A percentile compares a stretch with the other conserved stretches of the same genome.
Evolutionary conservation across 805 yeast species (phyloP).

Genomic region (Wickerhamomyces mucosus): DNA sequence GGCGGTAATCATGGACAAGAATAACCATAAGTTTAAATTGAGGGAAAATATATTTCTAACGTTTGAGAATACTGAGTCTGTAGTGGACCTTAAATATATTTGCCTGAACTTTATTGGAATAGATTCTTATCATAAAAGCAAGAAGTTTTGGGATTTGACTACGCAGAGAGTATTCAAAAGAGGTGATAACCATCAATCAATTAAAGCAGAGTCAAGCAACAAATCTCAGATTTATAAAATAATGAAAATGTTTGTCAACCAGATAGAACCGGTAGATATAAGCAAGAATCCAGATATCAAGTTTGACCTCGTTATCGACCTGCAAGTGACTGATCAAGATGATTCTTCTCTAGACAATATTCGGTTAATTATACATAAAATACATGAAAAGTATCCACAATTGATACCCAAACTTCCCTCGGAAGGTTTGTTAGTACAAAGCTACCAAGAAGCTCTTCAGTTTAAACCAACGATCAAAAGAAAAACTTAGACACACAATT

Average conservation of each 20-base stretch:
- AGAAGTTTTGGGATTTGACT: slow-evolving; percentile 40
- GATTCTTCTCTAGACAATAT: not conserved
- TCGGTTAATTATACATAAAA: not conserved
- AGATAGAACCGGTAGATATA: not conserved
- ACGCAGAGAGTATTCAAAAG: slow-evolving; percentile 48
- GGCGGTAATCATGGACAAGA: slow-evolving; percentile 69
- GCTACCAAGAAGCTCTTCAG: not conserved
- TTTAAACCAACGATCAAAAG: not conserved
- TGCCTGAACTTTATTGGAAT: slow-evolving; percentile 55
- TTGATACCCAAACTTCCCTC: not conserved
- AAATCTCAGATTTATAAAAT: slow-evolving; percentile 14
- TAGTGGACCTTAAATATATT: slow-evolving; percentile 42
- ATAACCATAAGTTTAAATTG: slow-evolving; percentile 69
- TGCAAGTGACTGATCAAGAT: not conserved
- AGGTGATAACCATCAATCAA: slow-evolving; percentile 84
- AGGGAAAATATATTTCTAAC: slow-evolving; percentile 53
- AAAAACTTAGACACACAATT: slow-evolving; percentile 2
- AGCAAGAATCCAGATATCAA: not conserved
- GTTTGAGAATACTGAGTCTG: slow-evolving; percentile 31
- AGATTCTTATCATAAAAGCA: slow-evolving; percentile 19
- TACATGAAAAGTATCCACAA: not conserved
- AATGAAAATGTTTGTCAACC: not conserved
- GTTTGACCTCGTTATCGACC: not conserved
- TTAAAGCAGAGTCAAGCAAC: slow-evolving; percentile 41
- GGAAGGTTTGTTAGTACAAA: not conserved